These are phyloP conservation scores for Vigna angularis DNA, from an alignment of 306 rosid genomes.

Conservation along the genomic window DNA sequence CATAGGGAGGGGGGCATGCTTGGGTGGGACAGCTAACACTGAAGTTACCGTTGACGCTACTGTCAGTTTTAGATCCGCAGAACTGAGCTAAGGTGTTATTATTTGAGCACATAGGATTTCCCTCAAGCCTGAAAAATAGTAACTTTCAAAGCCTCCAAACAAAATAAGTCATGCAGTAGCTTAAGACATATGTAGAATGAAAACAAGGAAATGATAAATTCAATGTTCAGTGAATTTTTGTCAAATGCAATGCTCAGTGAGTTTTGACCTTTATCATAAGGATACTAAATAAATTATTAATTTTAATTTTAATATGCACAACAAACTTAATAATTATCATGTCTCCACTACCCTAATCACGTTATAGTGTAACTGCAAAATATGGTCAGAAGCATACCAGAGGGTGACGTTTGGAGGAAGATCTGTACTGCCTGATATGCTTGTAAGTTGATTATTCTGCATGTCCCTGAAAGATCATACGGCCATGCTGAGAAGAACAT, in stretches of 20 bases:
- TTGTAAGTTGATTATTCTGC: constrained; percentile 65
- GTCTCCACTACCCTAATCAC: no score
- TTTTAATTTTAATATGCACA: no score
- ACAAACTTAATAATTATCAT: no score
- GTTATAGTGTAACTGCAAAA: not conserved
- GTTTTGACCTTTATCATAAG: no score
- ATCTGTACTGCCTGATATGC: constrained; percentile 59
- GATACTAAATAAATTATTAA: no score
- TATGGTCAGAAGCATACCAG: constrained; percentile 59
- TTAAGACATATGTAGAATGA: not conserved
- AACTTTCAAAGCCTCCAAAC: constrained; percentile 1
- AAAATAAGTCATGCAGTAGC: not conserved
- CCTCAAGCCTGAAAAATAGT: constrained; percentile 71
- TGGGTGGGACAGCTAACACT: constrained; percentile 49
- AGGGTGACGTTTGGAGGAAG: constrained; percentile 78
- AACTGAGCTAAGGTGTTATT: constrained; percentile 48
- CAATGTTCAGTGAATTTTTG: no score
- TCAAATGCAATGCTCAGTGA: no score
- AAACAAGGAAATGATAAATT: not conserved
- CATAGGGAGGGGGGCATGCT: constrained; percentile 73
- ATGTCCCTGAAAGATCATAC: constrained; percentile 70
- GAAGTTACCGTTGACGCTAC: constrained; percentile 32
- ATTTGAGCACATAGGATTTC: constrained; percentile 81
- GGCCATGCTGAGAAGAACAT: constrained; percentile 34
- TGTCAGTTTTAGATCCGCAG: constrained; percentile 58